phyloP scores from a whole-genome alignment of 1,284 basidiomycete species.

The Entoloma clypeatum region DNA sequence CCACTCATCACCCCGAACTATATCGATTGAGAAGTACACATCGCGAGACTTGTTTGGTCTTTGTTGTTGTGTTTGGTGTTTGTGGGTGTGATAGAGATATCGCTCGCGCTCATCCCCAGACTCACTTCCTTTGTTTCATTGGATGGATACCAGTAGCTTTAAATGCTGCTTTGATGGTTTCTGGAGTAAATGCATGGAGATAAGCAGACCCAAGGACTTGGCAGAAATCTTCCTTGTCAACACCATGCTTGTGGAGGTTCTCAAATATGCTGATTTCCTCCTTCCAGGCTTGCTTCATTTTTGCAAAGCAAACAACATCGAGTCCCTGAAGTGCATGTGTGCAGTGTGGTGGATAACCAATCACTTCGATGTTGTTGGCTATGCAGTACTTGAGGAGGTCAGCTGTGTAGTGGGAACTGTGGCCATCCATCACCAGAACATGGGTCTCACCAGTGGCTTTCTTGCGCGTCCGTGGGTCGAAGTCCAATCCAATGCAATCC shows the following conservation, averaged over 20 bases:
- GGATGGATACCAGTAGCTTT: conserved; percentile 10
- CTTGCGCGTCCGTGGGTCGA: conserved; percentile 30
- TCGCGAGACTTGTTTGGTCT: too few relatives aligned
- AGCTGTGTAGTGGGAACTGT: conserved; percentile 35
- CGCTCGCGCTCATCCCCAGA: too few relatives aligned
- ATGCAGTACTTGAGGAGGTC: conserved; percentile 30
- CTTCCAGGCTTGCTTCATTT: conserved; percentile 21
- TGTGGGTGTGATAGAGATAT: too few relatives aligned
- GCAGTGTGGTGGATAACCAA: conserved; percentile 38
- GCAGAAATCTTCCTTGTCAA: conserved; percentile 21
- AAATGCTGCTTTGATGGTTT: conserved; percentile 26
- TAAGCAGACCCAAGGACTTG: conserved; percentile 19
- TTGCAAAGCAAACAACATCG: conserved; percentile 37
- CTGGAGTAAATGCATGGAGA: conserved; percentile 17
- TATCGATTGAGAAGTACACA: too few relatives aligned
- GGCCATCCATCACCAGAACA: conserved; percentile 36
- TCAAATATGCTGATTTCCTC: conserved; percentile 20
- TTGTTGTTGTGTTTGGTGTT: too few relatives aligned
- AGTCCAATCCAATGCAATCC: conserved; percentile 30
- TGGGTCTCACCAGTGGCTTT: conserved; percentile 27
- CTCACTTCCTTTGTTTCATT: too few relatives aligned
- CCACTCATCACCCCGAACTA: too few relatives aligned
- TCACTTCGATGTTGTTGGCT: conserved; percentile 30
- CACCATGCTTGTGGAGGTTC: conserved; percentile 7
- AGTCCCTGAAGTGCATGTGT: conserved; percentile 38